phyloP scores from a whole-genome alignment of 257 asterid species.

The Fraxinus excelsior region DNA sequence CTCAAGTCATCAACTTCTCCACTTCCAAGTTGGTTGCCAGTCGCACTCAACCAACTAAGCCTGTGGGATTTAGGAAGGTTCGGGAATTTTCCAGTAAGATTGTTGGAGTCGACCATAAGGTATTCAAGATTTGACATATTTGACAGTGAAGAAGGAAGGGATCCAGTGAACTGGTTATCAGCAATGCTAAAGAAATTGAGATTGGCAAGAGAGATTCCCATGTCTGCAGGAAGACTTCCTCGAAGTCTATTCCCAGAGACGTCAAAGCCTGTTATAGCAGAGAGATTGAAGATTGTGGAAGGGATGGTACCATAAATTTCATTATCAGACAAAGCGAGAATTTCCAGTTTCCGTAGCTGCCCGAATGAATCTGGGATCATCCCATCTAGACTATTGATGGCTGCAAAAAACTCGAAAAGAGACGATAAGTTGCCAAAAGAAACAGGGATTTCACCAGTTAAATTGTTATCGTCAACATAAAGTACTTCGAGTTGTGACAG shows the following conservation, averaged over 20 bases:
- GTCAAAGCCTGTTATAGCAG: constrained; percentile 6
- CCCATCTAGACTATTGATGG: constrained; percentile 20
- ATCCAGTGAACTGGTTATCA: constrained; percentile 7
- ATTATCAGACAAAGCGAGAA: constrained; percentile 12
- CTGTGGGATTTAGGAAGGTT: neutral
- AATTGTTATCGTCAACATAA: constrained; percentile 9
- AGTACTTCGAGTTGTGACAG: constrained; percentile 21
- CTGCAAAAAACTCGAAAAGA: constrained; percentile 22
- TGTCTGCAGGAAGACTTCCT: constrained; percentile 26
- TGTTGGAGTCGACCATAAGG: constrained; percentile 19
- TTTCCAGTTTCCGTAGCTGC: constrained; percentile 17
- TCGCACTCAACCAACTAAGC: constrained; percentile 15
- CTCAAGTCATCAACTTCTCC: constrained; percentile 26
- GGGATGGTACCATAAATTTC: constrained; percentile 19
- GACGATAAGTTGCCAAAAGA: constrained; percentile 23
- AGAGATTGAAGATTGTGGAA: constrained; percentile 28
- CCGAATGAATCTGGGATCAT: constrained; percentile 25
- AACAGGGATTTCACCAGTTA: constrained; percentile 25
- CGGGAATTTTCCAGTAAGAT: constrained; percentile 18
- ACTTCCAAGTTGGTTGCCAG: constrained; percentile 33
- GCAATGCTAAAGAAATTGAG: constrained; percentile 16
- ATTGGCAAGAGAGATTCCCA: constrained; percentile 1
- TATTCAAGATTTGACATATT: constrained; percentile 20
- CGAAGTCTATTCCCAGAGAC: constrained; percentile 19
- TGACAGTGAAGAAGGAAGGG: constrained; percentile 19